Evolutionary conservation across 108 stramenopile genomes (phyloP), one percentile per base, ranked within the genome.

Genomic region (Hondaea fermentalgiana): DNA sequence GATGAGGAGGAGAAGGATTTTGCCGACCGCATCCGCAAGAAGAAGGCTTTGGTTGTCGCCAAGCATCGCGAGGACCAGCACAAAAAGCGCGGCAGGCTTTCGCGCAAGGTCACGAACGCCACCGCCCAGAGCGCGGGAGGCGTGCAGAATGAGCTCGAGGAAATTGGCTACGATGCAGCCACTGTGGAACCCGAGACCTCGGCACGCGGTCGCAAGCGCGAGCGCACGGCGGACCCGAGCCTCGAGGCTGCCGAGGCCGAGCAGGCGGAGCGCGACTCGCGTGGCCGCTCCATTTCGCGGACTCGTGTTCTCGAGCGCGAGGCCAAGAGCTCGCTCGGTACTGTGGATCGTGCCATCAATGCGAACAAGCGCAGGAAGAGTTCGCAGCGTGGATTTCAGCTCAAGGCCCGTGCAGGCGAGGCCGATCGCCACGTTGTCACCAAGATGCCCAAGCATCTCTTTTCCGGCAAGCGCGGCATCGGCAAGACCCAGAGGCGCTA

Each of bases 401-500:
- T 87, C 72, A 55, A 90, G 72, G 88, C 59, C 17, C 58, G 72
- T 49, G 47, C 89, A 19, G 93, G 94, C 87, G 92, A 94, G 91
- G 91, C 91, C 10, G 93, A 95, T 90, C 60, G 94, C 58, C 64
- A 87, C 57, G 57, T 92, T n/a, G 57, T 76, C 19, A 87, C 90
- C 45, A 91, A 93, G 87, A 90, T 93, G 23, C 90, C 91, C 64
- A 94, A 94, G 91, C 93, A 93, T 57, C 57, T 93, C 25, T 90
- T 91, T 90, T 91, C 92, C 25, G 94, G 92, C 42, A 94, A 94
- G 93, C 60, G 90, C 72, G 89, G 93, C 28, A 42, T 93, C 16
- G 94, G 94, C 90, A 92, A 91, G 23, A 59, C 72, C 72, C 76
- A 93, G 87, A 88, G 87, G 59, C 89, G 92, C 35, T 93, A 51